phyloP scores from a whole-genome alignment of 1,284 basidiomycete species.

The Inonotus obliquus region DNA sequence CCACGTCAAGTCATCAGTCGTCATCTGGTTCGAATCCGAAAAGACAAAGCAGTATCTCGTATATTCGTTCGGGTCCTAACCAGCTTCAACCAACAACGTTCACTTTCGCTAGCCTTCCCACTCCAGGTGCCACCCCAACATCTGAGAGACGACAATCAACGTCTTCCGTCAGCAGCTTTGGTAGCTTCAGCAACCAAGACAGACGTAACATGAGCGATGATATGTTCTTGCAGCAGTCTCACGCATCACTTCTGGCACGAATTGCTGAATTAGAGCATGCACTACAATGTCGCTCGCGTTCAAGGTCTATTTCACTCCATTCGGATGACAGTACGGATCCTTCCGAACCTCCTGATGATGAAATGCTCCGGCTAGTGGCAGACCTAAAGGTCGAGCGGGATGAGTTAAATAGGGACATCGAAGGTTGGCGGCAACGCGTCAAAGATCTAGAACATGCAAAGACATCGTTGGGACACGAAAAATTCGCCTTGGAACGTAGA shows the following conservation, averaged over 20 bases:
- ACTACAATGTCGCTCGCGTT: slow-evolving; percentile 46
- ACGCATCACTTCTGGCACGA: slow-evolving; percentile 71
- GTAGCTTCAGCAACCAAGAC: slow-evolving; percentile 26
- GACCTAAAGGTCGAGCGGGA: slow-evolving; percentile 78
- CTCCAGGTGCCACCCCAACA: slow-evolving; percentile 69
- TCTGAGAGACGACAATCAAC: slow-evolving; percentile 42
- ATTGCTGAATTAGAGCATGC: slow-evolving; percentile 75
- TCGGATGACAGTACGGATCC: slow-evolving; percentile 38
- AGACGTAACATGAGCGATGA: slow-evolving; percentile 66
- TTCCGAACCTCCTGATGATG: slow-evolving; percentile 52
- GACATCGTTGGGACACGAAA: slow-evolving; percentile 31
- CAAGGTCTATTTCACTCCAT: slow-evolving; percentile 48
- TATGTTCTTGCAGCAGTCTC: slow-evolving; percentile 77
- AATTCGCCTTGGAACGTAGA: slow-evolving; percentile 50
- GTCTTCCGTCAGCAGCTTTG: slow-evolving; percentile 28
- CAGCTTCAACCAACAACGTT: slow-evolving; percentile 35
- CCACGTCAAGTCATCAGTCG: slow-evolving; percentile 19
- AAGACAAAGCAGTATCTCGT: slow-evolving; percentile 64
- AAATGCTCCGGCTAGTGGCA: slow-evolving; percentile 65
- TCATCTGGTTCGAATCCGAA: slow-evolving; percentile 20
- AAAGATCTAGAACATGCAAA: slow-evolving; percentile 52
- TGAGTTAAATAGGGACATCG: slow-evolving; percentile 70
- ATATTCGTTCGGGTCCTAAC: slow-evolving; percentile 41
- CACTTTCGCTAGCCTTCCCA: slow-evolving; percentile 49
- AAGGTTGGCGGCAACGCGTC: slow-evolving; percentile 69